phyloP scores from a whole-genome alignment of 2,329 filamentous ascomycete species.

The Colletotrichum liriopes region DNA sequence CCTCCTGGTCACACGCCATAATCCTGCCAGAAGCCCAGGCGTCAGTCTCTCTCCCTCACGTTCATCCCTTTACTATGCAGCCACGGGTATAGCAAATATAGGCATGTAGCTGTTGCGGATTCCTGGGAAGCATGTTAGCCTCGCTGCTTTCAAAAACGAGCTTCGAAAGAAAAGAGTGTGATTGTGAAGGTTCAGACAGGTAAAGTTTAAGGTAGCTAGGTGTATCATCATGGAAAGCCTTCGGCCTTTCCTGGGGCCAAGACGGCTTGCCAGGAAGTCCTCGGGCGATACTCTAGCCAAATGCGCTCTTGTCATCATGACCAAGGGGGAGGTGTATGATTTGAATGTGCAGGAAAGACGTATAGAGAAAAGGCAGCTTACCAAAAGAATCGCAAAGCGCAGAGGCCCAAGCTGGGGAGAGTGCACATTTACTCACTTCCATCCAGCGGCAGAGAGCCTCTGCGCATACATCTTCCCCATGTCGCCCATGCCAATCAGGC shows the following conservation, averaged over 20 bases:
- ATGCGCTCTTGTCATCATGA: constrained; percentile 99
- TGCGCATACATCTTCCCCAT: constrained; percentile 99
- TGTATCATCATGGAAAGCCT: constrained; percentile 96
- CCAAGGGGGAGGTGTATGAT: constrained; percentile 44
- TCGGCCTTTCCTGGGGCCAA: constrained; percentile 75
- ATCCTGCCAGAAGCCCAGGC: constrained; percentile 71
- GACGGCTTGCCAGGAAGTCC: constrained; percentile 78
- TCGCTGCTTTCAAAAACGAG: constrained; percentile 38
- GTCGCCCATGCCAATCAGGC: constrained; percentile 98
- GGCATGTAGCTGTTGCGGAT: constrained; percentile 52
- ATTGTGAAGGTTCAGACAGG: constrained; percentile 79
- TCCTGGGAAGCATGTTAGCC: constrained; percentile 42
- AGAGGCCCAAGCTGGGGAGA: constrained; percentile 33
- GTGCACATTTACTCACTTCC: constrained; percentile 78
- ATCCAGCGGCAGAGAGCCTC: constrained; percentile 89
- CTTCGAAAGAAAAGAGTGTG: constrained; percentile 42
- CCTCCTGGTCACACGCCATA: constrained; percentile 93
- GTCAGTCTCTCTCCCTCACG: constrained; percentile 31
- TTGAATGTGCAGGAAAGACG: constrained; percentile 20
- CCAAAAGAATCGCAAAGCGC: constrained; percentile 48
- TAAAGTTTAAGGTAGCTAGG: constrained; percentile 95
- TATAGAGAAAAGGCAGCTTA: constrained; percentile 52
- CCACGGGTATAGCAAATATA: constrained; percentile 10
- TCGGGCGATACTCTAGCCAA: constrained; percentile 98
- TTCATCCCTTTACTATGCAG: not conserved